These are phyloP conservation scores for Ambrosia trifida DNA, from an alignment of 129 eudicot genomes.

Conservation along the genomic window DNA sequence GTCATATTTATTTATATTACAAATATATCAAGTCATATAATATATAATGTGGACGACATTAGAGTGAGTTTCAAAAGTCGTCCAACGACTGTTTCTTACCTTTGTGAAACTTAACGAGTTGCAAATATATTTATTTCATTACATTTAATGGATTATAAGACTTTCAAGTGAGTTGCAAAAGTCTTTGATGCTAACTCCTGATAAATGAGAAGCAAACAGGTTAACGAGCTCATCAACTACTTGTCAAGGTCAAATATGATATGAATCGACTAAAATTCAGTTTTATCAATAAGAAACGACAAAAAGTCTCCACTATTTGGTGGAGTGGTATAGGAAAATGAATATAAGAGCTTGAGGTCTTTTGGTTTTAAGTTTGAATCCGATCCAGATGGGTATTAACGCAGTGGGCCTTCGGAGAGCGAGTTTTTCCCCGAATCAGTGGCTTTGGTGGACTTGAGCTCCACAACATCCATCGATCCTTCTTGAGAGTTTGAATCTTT, in stretches of 20 bases:
- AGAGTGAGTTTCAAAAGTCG: not conserved
- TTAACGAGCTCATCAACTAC: not conserved
- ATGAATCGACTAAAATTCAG: not conserved
- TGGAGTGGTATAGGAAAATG: too few species aligned
- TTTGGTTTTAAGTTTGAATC: too few species aligned
- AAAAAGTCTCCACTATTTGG: too few species aligned
- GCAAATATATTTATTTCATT: not conserved
- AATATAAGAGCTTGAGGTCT: too few species aligned
- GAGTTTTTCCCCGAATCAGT: too few species aligned
- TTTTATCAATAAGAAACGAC: too few species aligned
- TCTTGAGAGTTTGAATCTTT: too few species aligned
- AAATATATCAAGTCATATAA: not conserved
- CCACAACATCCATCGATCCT: too few species aligned
- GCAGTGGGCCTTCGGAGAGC: too few species aligned
- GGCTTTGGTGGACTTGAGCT: too few species aligned
- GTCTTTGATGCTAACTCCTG: slow-evolving; percentile 5
- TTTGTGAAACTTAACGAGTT: not conserved
- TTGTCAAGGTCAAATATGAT: not conserved
- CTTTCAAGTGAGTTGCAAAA: not conserved
- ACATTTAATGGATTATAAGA: not conserved
- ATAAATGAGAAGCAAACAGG: not conserved
- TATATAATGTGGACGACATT: not conserved
- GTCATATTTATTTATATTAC: not conserved
- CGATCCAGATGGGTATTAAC: too few species aligned
- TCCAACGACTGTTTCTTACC: slow-evolving; percentile 1